phyloP scores from a whole-genome alignment of 495 filamentous ascomycete genomes.

The Aspergillus wentii region DNA sequence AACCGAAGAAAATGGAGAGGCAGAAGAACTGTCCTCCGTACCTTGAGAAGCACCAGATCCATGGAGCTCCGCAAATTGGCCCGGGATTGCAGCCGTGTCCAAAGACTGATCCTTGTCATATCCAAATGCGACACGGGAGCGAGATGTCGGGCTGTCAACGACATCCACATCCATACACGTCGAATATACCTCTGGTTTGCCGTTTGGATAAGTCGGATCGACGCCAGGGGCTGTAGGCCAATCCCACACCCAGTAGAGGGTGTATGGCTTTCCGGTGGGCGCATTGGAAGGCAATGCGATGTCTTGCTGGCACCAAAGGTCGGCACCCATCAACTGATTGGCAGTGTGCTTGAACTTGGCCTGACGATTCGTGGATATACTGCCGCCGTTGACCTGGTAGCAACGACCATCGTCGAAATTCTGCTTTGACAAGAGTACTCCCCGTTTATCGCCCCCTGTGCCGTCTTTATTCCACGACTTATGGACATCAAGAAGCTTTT shows the following conservation, averaged over 20 bases:
- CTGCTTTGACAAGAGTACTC: slow-evolving; percentile 64
- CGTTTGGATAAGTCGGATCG: slow-evolving; percentile 42
- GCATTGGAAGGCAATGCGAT: slow-evolving; percentile 59
- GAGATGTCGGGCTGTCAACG: slow-evolving; percentile 20
- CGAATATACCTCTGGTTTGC: slow-evolving; percentile 70
- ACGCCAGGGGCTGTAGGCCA: slow-evolving; percentile 59
- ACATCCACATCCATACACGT: slow-evolving; percentile 76
- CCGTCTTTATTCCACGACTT: slow-evolving; percentile 70
- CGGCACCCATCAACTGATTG: slow-evolving; percentile 37
- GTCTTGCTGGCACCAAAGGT: slow-evolving; percentile 75
- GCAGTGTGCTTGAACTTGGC: slow-evolving; percentile 40
- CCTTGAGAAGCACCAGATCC: neutral
- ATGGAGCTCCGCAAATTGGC: slow-evolving; percentile 20
- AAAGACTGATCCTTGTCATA: slow-evolving; percentile 31
- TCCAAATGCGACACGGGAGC: slow-evolving; percentile 3
- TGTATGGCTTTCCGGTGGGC: slow-evolving; percentile 51
- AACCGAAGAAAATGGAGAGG: neutral
- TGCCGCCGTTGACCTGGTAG: slow-evolving; percentile 58
- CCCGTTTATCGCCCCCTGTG: slow-evolving; percentile 69
- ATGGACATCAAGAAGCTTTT: slow-evolving; percentile 66
- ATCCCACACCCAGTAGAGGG: slow-evolving; percentile 91
- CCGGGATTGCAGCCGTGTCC: slow-evolving; percentile 31
- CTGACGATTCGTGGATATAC: slow-evolving; percentile 52
- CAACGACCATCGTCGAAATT: slow-evolving; percentile 83
- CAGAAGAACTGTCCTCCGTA: neutral